Conservation (phyloP, 768 basidiomycete genomes). For the Cubamyces sp. region DNA sequence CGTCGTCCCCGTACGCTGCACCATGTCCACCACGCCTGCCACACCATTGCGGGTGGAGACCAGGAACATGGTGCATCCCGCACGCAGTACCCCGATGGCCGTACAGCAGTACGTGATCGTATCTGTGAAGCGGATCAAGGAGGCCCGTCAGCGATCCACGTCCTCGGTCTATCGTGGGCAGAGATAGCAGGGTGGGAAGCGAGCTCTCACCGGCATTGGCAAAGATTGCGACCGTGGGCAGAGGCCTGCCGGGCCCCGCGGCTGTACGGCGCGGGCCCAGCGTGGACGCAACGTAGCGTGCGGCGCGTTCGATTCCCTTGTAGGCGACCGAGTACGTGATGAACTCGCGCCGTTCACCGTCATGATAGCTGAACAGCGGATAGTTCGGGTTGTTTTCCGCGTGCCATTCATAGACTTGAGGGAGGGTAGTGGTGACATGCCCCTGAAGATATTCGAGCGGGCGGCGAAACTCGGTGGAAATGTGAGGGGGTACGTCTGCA, state of each 20-base stretch:
- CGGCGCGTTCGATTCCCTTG: conserved; percentile 35
- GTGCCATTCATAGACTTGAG: conserved; percentile 43
- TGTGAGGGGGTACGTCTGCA: conserved; percentile 15
- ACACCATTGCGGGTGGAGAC: conserved; percentile 40
- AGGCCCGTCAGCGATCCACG: no score
- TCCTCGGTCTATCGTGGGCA: neutral
- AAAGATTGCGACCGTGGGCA: conserved; percentile 34
- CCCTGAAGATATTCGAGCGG: neutral
- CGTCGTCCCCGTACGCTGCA: conserved; percentile 14
- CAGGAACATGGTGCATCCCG: conserved; percentile 36
- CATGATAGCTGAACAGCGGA: conserved; percentile 37
- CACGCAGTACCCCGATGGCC: conserved; percentile 26
- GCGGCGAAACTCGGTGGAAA: conserved; percentile 10
- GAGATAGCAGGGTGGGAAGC: neutral
- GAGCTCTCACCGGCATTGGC: conserved; percentile 22
- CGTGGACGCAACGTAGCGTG: conserved; percentile 13
- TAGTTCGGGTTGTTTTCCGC: conserved; percentile 35
- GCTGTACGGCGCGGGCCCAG: neutral
- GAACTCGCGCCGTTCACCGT: conserved; percentile 20
- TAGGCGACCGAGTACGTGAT: conserved; percentile 33
- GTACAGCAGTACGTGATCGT: conserved; percentile 27
- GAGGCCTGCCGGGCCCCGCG: neutral
- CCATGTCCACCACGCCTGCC: conserved; percentile 36
- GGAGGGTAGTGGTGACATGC: conserved; percentile 28
- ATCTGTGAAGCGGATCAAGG: conserved; percentile 26